These are phyloP conservation scores for Aquanectria penicillioides DNA, from an alignment of 2,329 filamentous ascomycete species.

Conservation along the genomic window DNA sequence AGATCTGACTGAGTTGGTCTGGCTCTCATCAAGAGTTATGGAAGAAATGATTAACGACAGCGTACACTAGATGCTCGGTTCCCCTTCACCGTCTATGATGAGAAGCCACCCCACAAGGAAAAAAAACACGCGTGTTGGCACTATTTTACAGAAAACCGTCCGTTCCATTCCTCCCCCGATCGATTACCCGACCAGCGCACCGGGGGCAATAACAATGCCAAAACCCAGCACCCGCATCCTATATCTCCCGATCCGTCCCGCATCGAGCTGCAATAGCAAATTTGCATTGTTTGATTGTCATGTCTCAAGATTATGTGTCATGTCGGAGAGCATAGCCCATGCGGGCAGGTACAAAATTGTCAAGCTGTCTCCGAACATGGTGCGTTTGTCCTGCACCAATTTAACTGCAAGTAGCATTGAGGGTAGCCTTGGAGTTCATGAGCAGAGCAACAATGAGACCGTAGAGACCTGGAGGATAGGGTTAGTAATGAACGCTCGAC, in stretches of 20 bases:
- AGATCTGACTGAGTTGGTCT: no score
- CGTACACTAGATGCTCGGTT: conserved; percentile 55
- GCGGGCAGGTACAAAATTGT: conserved; percentile 49
- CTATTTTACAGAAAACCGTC: conserved; percentile 60
- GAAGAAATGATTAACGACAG: conserved; percentile 46
- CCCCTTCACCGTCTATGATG: conserved; percentile 59
- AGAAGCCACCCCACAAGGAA: conserved; percentile 49
- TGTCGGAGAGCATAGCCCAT: conserved; percentile 36
- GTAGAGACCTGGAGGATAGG: conserved; percentile 80
- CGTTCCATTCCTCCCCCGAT: conserved; percentile 36
- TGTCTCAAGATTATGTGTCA: conserved; percentile 37
- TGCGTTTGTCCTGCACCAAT: conserved; percentile 11
- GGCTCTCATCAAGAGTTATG: neutral
- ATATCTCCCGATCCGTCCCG: conserved; percentile 31
- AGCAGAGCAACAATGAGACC: conserved; percentile 98
- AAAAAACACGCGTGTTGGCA: conserved; percentile 56
- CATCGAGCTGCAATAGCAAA: conserved; percentile 31
- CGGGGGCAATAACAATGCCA: conserved; percentile 33
- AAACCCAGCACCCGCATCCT: conserved; percentile 35
- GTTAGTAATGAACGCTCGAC: conserved; percentile 34
- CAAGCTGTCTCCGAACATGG: conserved; percentile 42
- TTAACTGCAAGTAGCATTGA: conserved; percentile 69
- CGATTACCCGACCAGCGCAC: conserved; percentile 39
- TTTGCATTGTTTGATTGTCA: conserved; percentile 36
- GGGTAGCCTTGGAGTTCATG: conserved; percentile 94